Evolutionary conservation across 2,329 filamentous ascomycete genomes (phyloP).

Genomic region (Aspergillus sp.): DNA sequence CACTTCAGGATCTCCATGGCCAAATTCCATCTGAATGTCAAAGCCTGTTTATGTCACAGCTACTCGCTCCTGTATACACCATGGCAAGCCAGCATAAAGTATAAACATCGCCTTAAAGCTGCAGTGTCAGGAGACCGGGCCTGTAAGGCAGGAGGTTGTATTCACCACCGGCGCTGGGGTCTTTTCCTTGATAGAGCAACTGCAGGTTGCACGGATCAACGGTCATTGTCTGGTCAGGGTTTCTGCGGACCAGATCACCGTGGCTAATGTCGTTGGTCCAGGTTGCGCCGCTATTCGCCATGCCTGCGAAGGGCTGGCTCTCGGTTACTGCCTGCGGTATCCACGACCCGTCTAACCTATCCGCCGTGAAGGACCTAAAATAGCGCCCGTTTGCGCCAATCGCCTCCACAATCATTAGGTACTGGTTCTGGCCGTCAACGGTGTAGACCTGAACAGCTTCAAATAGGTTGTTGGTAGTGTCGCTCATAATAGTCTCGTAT

Average conservation of each 20-base stretch:
- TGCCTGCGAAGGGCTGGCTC: slow-evolving; percentile 53
- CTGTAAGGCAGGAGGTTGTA: slow-evolving; percentile 48
- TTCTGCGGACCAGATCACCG: slow-evolving; percentile 51
- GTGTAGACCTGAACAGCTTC: slow-evolving; percentile 60
- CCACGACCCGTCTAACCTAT: slow-evolving; percentile 48
- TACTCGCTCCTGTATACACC: no score
- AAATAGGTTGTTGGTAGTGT: slow-evolving; percentile 50
- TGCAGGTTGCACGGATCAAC: slow-evolving; percentile 57
- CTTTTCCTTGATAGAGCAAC: slow-evolving; percentile 53
- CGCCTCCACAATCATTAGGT: slow-evolving; percentile 60
- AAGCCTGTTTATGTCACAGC: no score
- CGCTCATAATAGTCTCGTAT: slow-evolving; percentile 44
- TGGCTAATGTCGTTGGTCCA: slow-evolving; percentile 62
- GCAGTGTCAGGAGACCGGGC: slow-evolving; percentile 47
- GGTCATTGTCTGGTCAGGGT: slow-evolving; percentile 53
- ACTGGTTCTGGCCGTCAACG: slow-evolving; percentile 44
- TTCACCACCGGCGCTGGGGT: slow-evolving; percentile 33
- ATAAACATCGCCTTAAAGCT: no score
- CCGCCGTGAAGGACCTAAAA: slow-evolving; percentile 59
- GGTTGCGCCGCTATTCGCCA: slow-evolving; percentile 53
- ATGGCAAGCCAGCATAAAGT: no score
- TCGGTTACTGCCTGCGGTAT: slow-evolving; percentile 49
- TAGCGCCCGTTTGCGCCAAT: slow-evolving; percentile 50
- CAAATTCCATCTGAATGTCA: no score
- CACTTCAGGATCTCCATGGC: no score